These are phyloP conservation scores for Cairneyella variabilis DNA, from an alignment of 495 filamentous ascomycete genomes.

Conservation along the genomic window DNA sequence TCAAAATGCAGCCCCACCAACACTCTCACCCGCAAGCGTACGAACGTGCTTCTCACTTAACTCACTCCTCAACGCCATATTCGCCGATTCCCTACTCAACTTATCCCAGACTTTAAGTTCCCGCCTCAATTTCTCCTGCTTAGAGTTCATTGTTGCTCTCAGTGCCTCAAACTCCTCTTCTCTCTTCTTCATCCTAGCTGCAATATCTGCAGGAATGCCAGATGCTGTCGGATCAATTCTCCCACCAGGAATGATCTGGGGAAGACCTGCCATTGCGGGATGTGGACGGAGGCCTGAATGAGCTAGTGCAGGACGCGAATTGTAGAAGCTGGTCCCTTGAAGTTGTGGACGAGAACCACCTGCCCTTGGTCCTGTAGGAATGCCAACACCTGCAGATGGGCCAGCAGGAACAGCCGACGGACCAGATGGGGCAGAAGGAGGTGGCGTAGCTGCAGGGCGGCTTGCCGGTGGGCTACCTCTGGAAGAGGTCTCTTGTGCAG, in stretches of 20 bases:
- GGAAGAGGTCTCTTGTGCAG: constrained; percentile 1
- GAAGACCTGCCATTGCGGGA: constrained; percentile 26
- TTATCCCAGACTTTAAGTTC: constrained; percentile 24
- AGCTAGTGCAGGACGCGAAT: neutral
- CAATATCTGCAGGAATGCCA: constrained; percentile 18
- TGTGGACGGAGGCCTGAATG: constrained; percentile 20
- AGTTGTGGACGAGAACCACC: constrained; percentile 20
- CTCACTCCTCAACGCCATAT: constrained; percentile 22
- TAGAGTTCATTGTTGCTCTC: constrained; percentile 18
- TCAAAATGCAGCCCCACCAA: constrained; percentile 28
- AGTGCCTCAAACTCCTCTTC: constrained; percentile 25
- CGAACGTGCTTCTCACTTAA: constrained; percentile 25
- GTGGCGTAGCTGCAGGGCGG: constrained; percentile 12
- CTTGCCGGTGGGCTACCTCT: constrained; percentile 1
- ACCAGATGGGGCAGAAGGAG: constrained; percentile 7
- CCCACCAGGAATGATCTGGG: constrained; percentile 25
- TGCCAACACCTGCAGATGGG: constrained; percentile 21
- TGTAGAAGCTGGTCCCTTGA: constrained; percentile 18
- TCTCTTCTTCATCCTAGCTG: constrained; percentile 18
- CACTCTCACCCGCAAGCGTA: constrained; percentile 27
- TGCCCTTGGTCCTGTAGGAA: constrained; percentile 27
- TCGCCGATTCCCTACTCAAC: constrained; percentile 15
- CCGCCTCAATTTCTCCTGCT: constrained; percentile 23
- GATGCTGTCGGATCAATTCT: constrained; percentile 23
- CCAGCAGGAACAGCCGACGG: constrained; percentile 10